Conservation (phyloP, 352 stramenopile species). For the Stramenopiles sp. region DNA sequence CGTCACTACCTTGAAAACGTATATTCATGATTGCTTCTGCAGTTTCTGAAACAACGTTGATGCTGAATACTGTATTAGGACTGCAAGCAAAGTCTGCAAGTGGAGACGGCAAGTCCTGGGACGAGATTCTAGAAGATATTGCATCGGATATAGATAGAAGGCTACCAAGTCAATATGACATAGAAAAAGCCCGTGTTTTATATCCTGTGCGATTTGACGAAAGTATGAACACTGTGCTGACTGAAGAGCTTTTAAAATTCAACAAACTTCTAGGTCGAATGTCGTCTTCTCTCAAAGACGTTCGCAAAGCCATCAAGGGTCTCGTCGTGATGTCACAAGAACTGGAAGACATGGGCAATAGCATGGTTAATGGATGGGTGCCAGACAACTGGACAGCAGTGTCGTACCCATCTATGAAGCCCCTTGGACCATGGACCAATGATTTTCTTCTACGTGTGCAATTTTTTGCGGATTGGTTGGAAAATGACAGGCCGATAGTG, state of each 20-base stretch:
- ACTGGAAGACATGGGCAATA: constrained; percentile 72
- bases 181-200: constrained; percentile 62
- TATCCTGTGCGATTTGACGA: constrained; percentile 56
- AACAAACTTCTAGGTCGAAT: constrained; percentile 57
- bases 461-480: constrained; percentile 52
- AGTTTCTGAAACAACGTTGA: constrained; percentile 52
- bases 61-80: constrained; percentile 62
- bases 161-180: constrained; percentile 54
- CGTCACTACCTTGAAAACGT: too few species aligned
- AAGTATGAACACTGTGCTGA: constrained; percentile 68
- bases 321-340: constrained; percentile 73
- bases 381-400: constrained; percentile 49
- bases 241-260: constrained; percentile 67
- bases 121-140: constrained; percentile 55
- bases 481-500: constrained; percentile 42
- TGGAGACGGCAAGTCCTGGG: constrained; percentile 60
- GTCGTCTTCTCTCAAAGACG: constrained; percentile 47
- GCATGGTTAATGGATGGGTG: constrained; percentile 71
- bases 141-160: constrained; percentile 54
- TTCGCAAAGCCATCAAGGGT: constrained; percentile 70
- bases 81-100: constrained; percentile 57
- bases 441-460: constrained; percentile 57
- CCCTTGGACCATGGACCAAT: constrained; percentile 66
- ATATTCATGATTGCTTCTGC: too few species aligned
- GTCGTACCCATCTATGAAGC: constrained; percentile 72